These are phyloP conservation scores for Hydrangea macrophylla DNA, from an alignment of 148 eudicot species.

Conservation along the genomic window DNA sequence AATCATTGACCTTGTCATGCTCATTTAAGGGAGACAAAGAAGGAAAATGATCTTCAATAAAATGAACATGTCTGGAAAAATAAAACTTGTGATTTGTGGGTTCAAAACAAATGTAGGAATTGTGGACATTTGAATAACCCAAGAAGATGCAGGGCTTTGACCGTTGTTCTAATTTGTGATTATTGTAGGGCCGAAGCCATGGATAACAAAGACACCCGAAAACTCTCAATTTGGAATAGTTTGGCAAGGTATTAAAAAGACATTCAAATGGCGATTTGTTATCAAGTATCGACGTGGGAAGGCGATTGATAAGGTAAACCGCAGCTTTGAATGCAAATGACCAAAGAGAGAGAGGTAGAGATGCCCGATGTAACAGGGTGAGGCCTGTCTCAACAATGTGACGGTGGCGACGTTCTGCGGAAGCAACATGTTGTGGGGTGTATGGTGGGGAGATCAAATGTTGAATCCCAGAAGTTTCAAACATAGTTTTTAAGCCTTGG, in stretches of 20 bases:
- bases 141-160: too few relatives aligned
- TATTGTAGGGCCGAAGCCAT: too few relatives aligned
- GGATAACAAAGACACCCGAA: too few relatives aligned
- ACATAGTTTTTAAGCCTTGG: not conserved
- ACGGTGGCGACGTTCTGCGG: constrained; percentile 4
- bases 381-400: not conserved
- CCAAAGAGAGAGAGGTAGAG: constrained; percentile 8
- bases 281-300: constrained; percentile 1
- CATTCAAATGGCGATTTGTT: constrained; percentile 14
- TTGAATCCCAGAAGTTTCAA: not conserved
- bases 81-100: not conserved
- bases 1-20: constrained; percentile 3
- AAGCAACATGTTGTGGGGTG: not conserved
- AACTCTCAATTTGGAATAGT: too few relatives aligned
- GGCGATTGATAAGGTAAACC: constrained; percentile 10
- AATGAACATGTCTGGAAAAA: not conserved
- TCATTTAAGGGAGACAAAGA: not conserved
- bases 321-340: constrained; percentile 4
- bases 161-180: too few relatives aligned
- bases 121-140: not conserved
- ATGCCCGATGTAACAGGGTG: constrained; percentile 9
- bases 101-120: not conserved
- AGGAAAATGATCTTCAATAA: too few relatives aligned
- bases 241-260: constrained; percentile 1
- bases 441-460: not conserved